These are phyloP conservation scores for Candida sp. DNA, from an alignment of 1,139 yeast species.

Conservation along the genomic window DNA sequence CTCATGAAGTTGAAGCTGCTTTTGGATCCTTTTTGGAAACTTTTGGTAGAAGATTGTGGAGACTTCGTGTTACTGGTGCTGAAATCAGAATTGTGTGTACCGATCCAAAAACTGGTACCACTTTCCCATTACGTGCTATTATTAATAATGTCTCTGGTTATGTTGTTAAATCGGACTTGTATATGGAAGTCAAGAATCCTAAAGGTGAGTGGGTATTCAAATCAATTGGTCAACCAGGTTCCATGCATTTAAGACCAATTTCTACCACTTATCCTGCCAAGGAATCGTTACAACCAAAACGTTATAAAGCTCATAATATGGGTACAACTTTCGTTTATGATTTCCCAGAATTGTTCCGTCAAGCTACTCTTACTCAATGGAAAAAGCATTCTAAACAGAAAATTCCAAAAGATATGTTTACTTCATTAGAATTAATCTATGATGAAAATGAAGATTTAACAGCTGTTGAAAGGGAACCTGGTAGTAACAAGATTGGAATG, in stretches of 20 bases:
- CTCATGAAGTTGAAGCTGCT: constrained; percentile 96
- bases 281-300: constrained; percentile 97
- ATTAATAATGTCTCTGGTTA: constrained; percentile 96
- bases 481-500: constrained; percentile 95
- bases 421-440: constrained; percentile 76
- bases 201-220: constrained; percentile 97
- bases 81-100: constrained; percentile 95
- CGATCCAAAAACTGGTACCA: constrained; percentile 80
- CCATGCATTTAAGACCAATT: constrained; percentile 95
- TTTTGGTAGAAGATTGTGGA: constrained; percentile 95
- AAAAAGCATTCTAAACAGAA: constrained; percentile 56
- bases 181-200: constrained; percentile 88
- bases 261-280: constrained; percentile 96
- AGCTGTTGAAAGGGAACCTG: constrained; percentile 93
- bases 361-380: constrained; percentile 87
- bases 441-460: constrained; percentile 78
- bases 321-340: constrained; percentile 98
- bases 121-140: constrained; percentile 95
- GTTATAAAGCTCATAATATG: constrained; percentile 97
- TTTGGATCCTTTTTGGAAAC: constrained; percentile 97
- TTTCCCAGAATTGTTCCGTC: constrained; percentile 98
- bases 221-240: constrained; percentile 90
- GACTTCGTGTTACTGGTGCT: constrained; percentile 95
- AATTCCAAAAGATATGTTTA: constrained; percentile 76
- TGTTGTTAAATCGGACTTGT: constrained; percentile 92